Evolutionary conservation across 768 basidiomycete species (phyloP).

Genomic region (Trametes maxima): DNA sequence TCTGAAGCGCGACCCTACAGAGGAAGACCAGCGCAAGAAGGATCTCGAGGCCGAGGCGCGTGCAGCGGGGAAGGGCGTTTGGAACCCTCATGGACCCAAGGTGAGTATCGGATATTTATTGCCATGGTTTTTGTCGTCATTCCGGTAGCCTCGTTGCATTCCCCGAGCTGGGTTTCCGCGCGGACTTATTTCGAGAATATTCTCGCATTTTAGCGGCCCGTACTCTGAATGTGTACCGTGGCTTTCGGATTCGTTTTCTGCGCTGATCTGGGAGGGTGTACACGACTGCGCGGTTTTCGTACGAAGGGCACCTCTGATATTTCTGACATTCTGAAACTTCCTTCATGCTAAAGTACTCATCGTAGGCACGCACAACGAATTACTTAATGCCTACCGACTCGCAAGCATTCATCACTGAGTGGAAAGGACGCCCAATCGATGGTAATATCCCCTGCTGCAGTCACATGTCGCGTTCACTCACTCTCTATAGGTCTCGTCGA

Average conservation of each 20-base stretch:
- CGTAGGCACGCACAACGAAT: conserved; percentile 65
- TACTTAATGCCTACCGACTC: conserved; percentile 91
- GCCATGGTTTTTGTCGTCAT: neutral
- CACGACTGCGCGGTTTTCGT: no score
- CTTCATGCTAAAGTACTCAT: neutral
- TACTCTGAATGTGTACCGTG: neutral
- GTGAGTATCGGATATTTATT: conserved; percentile 36
- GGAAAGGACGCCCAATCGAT: conserved; percentile 90
- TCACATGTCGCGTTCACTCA: conserved; percentile 2
- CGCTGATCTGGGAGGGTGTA: no score
- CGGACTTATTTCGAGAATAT: neutral
- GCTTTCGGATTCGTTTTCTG: no score
- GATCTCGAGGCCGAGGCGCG: conserved; percentile 80
- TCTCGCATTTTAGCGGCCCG: neutral
- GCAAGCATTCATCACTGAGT: conserved; percentile 83
- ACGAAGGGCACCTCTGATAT: no score
- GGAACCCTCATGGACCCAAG: conserved; percentile 81
- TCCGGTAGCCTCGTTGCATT: no score
- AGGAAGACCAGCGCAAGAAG: conserved; percentile 71
- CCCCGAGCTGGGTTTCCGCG: no score
- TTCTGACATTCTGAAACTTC: no score
- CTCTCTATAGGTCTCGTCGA: conserved; percentile 77
- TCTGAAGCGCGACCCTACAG: conserved; percentile 76
- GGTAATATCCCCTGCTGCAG: conserved; percentile 47
- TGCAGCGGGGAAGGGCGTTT: conserved; percentile 74